These are phyloP conservation scores for Auricularia sp. DNA, from an alignment of 768 basidiomycete species.

Conservation along the genomic window DNA sequence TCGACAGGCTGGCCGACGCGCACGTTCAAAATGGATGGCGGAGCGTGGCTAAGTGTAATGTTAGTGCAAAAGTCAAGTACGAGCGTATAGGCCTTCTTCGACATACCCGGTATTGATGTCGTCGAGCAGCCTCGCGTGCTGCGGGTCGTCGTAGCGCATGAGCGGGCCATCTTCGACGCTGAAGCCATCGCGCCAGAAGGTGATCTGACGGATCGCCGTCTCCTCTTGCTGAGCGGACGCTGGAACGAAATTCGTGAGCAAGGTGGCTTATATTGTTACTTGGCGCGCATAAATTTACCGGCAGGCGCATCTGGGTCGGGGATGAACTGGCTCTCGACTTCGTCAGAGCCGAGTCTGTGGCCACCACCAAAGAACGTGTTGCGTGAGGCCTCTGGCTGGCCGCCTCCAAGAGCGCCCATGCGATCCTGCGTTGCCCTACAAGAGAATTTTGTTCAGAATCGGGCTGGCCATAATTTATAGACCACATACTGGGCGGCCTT, in stretches of 20 bases:
- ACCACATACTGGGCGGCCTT: constrained; percentile 66
- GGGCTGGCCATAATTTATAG: constrained; percentile 5
- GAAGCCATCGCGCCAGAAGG: constrained; percentile 92
- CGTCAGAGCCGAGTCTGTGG: constrained; percentile 81
- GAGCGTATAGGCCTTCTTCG: background rate
- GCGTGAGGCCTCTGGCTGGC: constrained; percentile 10
- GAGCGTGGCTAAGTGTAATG: constrained; percentile 51
- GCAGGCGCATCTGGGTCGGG: constrained; percentile 54
- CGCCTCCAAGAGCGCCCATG: constrained; percentile 22
- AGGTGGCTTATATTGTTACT: constrained; percentile 8
- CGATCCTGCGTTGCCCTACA: constrained; percentile 22
- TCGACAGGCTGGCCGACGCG: constrained; percentile 72
- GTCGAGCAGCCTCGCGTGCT: constrained; percentile 53
- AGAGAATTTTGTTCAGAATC: constrained; percentile 5
- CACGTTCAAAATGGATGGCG: constrained; percentile 67
- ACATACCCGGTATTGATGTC: constrained; percentile 73
- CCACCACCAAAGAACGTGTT: constrained; percentile 62
- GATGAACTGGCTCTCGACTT: constrained; percentile 66
- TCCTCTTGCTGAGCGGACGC: constrained; percentile 34
- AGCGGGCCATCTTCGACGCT: constrained; percentile 82
- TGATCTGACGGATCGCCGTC: constrained; percentile 61
- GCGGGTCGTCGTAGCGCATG: constrained; percentile 73
- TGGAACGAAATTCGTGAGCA: constrained; percentile 16
- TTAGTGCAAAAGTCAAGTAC: background rate
- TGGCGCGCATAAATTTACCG: constrained; percentile 15